A percentile compares a stretch with the other conserved stretches of the same genome.
phyloP scores from a whole-genome alignment of 352 stramenopile species.

The Phytophthora multivora region DNA sequence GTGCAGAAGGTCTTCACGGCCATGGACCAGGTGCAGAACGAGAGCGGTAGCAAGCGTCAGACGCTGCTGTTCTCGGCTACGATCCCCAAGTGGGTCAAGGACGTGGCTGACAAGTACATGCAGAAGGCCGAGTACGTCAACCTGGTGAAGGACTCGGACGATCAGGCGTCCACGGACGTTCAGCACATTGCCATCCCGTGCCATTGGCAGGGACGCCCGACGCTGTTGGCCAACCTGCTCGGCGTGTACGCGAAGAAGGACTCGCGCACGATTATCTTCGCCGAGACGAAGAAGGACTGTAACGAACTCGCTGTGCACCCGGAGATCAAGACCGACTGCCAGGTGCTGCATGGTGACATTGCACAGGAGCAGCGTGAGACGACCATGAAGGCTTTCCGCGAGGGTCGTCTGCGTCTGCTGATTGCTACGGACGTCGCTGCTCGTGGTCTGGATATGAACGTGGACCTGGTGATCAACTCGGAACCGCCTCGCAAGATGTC shows the following conservation, averaged over 20 bases:
- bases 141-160: conserved; percentile 90
- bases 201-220: conserved; percentile 89
- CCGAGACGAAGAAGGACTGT: conserved; percentile 94
- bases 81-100: conserved; percentile 92
- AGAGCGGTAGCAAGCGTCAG: conserved; percentile 62
- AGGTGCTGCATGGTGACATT: conserved; percentile 97
- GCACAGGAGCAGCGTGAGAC: conserved; percentile 96
- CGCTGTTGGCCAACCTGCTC: conserved; percentile 74
- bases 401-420: conserved; percentile 93
- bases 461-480: conserved; percentile 97
- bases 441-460: conserved; percentile 97
- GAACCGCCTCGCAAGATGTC: conserved; percentile 87
- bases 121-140: conserved; percentile 89
- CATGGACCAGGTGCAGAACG: conserved; percentile 75
- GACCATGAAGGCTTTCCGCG: conserved; percentile 97
- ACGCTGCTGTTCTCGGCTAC: conserved; percentile 95
- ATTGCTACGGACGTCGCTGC: conserved; percentile 98
- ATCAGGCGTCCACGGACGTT: conserved; percentile 91
- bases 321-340: conserved; percentile 85
- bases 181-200: conserved; percentile 94
- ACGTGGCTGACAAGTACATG: conserved; percentile 93
- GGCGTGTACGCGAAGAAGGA: conserved; percentile 89
- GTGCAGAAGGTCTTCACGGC: conserved; percentile 93
- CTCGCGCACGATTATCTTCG: conserved; percentile 94
- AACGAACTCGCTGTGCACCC: conserved; percentile 92